A percentile compares a stretch with the other conserved stretches of the same genome.
These are phyloP conservation scores for Lasiosphaeris hirsuta DNA, from an alignment of 495 filamentous ascomycete species.

Conservation along the genomic window DNA sequence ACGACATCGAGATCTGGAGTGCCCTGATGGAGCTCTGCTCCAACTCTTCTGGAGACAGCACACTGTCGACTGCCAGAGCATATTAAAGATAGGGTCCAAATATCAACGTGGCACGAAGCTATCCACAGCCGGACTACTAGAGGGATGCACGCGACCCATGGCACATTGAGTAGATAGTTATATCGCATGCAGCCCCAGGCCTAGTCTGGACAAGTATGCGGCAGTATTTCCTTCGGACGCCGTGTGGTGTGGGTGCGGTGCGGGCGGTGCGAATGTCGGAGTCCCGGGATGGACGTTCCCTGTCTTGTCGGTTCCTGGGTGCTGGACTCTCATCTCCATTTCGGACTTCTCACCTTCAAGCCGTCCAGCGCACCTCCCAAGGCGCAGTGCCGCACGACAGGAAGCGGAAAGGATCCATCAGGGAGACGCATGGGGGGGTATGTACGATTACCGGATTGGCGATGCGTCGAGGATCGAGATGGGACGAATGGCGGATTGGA, in stretches of 20 bases:
- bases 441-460: background rate
- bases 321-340: background rate
- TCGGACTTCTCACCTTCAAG: conserved; percentile 1
- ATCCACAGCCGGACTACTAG: background rate
- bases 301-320: too few relatives aligned
- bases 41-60: too few relatives aligned
- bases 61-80: background rate
- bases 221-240: background rate
- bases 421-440: background rate
- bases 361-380: background rate
- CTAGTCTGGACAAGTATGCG: background rate
- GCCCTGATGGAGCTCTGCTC: too few relatives aligned
- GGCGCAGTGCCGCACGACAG: background rate
- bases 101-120: background rate
- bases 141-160: too few relatives aligned
- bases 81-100: background rate
- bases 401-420: background rate
- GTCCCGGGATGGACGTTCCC: background rate
- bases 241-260: background rate
- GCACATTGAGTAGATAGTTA: background rate
- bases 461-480: background rate
- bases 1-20: too few relatives aligned
- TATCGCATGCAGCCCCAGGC: too few relatives aligned
- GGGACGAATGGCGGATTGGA: too few relatives aligned
- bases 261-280: conserved; percentile 1